A percentile compares a stretch with the other conserved stretches of the same genome.
Conservation (phyloP, 441 rosid genomes). For the Melastoma candidum region DNA sequence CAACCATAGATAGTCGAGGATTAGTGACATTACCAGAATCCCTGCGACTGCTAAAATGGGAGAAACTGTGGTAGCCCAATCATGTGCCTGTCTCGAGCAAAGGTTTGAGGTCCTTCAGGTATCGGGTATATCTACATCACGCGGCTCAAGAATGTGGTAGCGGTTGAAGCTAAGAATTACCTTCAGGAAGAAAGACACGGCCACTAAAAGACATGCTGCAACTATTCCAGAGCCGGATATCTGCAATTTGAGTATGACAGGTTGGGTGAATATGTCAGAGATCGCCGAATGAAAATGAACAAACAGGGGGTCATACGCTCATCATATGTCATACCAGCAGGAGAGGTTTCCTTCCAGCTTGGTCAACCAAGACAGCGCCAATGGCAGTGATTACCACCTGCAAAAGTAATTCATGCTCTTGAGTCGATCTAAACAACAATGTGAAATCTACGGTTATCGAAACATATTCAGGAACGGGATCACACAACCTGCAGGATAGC, state of each 20-base stretch:
- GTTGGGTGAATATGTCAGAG: neutral
- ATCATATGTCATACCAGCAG: slow-evolving; percentile 38
- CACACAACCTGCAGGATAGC: slow-evolving; percentile 62
- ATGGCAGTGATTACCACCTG: slow-evolving; percentile 74
- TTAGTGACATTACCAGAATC: slow-evolving; percentile 45
- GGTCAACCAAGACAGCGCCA: slow-evolving; percentile 58
- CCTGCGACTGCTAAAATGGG: slow-evolving; percentile 72
- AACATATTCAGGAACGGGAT: too few relatives aligned
- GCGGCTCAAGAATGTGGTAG: neutral
- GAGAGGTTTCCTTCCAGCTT: slow-evolving; percentile 91
- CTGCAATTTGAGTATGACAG: slow-evolving; percentile 24
- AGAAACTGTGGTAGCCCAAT: slow-evolving; percentile 50
- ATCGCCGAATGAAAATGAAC: too few relatives aligned
- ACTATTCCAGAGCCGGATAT: slow-evolving; percentile 66
- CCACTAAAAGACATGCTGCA: slow-evolving; percentile 48
- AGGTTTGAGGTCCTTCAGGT: neutral
- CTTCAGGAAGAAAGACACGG: slow-evolving; percentile 65
- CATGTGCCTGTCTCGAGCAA: slow-evolving; percentile 32
- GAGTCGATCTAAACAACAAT: too few relatives aligned
- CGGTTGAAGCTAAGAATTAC: slow-evolving; percentile 15
- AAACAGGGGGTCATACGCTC: neutral
- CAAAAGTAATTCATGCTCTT: neutral
- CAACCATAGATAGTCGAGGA: neutral
- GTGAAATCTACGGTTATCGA: too few relatives aligned
- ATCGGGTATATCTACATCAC: neutral